Evolutionary conservation across 352 stramenopile genomes (phyloP), one percentile per base, ranked within the genome.

Genomic region (Phytophthora tentaculata): DNA sequence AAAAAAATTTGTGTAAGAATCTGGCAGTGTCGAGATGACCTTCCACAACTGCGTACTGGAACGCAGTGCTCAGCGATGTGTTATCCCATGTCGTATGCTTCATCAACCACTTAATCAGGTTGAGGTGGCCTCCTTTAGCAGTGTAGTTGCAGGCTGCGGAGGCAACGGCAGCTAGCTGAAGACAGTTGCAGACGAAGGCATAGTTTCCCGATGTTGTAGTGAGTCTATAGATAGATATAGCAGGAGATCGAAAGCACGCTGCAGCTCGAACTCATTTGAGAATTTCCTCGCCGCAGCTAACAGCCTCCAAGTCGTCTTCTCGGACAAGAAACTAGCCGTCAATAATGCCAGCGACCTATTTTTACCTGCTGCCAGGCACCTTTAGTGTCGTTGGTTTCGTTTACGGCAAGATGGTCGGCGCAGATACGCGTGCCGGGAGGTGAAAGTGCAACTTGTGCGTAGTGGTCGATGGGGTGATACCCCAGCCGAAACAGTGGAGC

Each of bases 381-480:
- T 59, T 66, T 14, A 17, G 14, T 14, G 19, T 66, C n/a, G 14
- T 62, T n/a, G 44, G 52, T 17, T 62, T 62, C 35, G 23, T 22
- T 12, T 68, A 68, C 20, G 61, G 35, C 3, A 57, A 61, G 17
- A 23, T 24, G 0, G 29, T 24, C 1, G 10, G 5, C 13, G 10
- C 10, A 14, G 2, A 5, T 10, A 54, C 45, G 0, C 52, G 52
- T 7, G 8, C 43, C 2, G 29, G 20, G 8, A 52, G 53, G 17
- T 19, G 39, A 24, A 61, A 22, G 16, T 44, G 56, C n/a, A 41
- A 32, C 28, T 8, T 32, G 28, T 32, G 28, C 28, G 28, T 32
- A 32, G 28, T n/a, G 28, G 28, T 8, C 5, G 28, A 32, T 32
- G 28, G 28, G 28, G 28, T 32, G 28, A 32, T 32, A 32, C 28